Base-by-base conservation (phyloP, 1,139 yeast species). In the Suhomyces terraborum region DNA sequence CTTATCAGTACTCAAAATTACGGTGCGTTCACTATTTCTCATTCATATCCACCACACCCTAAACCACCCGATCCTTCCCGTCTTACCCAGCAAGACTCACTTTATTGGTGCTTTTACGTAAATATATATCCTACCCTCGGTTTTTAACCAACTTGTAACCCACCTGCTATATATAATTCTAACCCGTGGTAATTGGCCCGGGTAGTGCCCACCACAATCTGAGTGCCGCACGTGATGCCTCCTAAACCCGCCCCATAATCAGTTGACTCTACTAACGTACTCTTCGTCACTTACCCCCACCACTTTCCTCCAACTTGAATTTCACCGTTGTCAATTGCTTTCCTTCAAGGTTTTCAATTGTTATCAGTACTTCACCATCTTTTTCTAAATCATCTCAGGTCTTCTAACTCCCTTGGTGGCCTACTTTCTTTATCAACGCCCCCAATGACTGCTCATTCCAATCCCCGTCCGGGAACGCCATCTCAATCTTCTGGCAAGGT, bases 381-480 rank as follows among this genome's bases (percentile, higher is more conserved):
- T 25, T 25, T 25, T 12, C 8, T 9, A 14, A 14, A 12, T 7
- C 18, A 12, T 8, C 18, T 4, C 16, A 7, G 24, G 24, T 12
- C 18, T 13, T 19, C 13, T 30, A n/a, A 6, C 13, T 21, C 20
- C 23, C 16, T 23, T 23, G 12, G 32, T 17, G 30, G 30, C 30
- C 20, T 27, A 7, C 8, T 10, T 8, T 8, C 17, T 14, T 18
- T 21, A 17, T 18, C 32, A 6, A 28, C 32, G 16, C 24, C 18
- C 24, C 27, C 27, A 19, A 38, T 38, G 41, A 30, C 38, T 6
- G 16, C 37, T 14, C 20, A 30, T 12, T 31, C 13, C 23, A 32
- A 24, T 12, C 36, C 37, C 30, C 35, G 42, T 18, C 37, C 45
- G 10, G 42, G 42, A 12, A 42, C 45, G 19, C 45, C 45, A 6